Evolutionary conservation across 345 rosid genomes (phyloP).

Genomic region (Acer campestre): DNA sequence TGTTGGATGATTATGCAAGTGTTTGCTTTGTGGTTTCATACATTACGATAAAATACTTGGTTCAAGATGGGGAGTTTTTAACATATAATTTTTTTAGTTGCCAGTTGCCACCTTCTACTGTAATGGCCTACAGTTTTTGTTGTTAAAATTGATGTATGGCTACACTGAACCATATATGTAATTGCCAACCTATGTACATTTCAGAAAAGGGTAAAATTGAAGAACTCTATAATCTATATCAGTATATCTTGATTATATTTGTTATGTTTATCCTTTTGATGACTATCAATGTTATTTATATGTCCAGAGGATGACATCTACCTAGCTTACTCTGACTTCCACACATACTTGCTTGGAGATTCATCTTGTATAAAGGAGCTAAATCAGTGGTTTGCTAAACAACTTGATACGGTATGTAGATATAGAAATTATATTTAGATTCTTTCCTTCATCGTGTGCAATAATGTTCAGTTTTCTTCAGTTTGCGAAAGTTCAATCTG

Average conservation of each 20-base stretch:
- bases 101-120: not conserved
- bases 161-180: not conserved
- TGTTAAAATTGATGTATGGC: not conserved
- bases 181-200: not conserved
- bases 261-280: constrained; percentile 12
- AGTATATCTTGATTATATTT: not conserved
- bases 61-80: not conserved
- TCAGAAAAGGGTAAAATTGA: not conserved
- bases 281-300: constrained; percentile 10
- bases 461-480: not conserved
- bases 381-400: constrained; percentile 90
- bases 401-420: constrained; percentile 77
- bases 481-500: not conserved
- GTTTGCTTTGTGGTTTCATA: not conserved
- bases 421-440: constrained; percentile 11
- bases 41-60: not conserved
- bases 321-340: constrained; percentile 91
- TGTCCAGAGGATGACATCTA: constrained; percentile 81
- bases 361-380: constrained; percentile 82
- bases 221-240: constrained; percentile 6
- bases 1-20: not conserved
- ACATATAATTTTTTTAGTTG: not conserved
- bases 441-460: not conserved
- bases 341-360: constrained; percentile 82
- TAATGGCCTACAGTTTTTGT: not conserved